Percentiles rank a stretch among this genome's conserved stretches.
phyloP scores from a whole-genome alignment of 2,329 filamentous ascomycete species.

The Nannizziopsis barbatae region DNA sequence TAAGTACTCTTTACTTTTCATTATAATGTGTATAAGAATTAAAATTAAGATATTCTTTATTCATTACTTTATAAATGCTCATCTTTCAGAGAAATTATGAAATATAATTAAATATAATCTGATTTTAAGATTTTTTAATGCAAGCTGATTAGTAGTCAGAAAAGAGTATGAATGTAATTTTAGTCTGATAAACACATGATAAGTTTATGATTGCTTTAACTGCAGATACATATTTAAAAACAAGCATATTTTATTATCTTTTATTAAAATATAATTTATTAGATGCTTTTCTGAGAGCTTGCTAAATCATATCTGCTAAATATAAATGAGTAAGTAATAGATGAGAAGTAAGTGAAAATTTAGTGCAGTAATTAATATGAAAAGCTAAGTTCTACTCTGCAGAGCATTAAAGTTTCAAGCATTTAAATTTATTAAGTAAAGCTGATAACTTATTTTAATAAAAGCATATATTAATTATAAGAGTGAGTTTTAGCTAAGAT shows the following conservation, averaged over 20 bases:
- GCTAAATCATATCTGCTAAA: slow-evolving; percentile 27
- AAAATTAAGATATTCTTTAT: slow-evolving; percentile 15
- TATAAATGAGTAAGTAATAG: slow-evolving; percentile 55
- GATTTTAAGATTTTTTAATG: slow-evolving; percentile 31
- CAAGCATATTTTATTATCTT: slow-evolving; percentile 37
- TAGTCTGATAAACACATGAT: slow-evolving; percentile 51
- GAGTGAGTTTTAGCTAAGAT: slow-evolving; percentile 52
- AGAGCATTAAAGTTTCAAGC: slow-evolving; percentile 57
- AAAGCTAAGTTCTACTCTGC: slow-evolving; percentile 55
- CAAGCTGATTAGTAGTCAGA: slow-evolving; percentile 56
- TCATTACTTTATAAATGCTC: slow-evolving; percentile 15
- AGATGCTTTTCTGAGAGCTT: slow-evolving; percentile 46
- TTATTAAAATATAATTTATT: slow-evolving; percentile 51
- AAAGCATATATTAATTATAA: slow-evolving; percentile 61
- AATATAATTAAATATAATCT: slow-evolving; percentile 45
- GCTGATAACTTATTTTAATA: slow-evolving; percentile 67
- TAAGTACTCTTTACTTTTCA: slow-evolving; percentile 5
- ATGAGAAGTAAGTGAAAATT: slow-evolving; percentile 43
- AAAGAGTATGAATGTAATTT: slow-evolving; percentile 49
- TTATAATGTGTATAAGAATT: slow-evolving; percentile 17
- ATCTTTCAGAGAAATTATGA: slow-evolving; percentile 42
- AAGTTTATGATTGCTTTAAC: slow-evolving; percentile 48
- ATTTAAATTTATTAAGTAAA: slow-evolving; percentile 55
- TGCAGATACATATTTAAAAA: slow-evolving; percentile 50
- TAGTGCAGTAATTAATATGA: too few relatives aligned